Conservation (phyloP, 441 rosid species). For the Euphorbia schlechtendalii region DNA sequence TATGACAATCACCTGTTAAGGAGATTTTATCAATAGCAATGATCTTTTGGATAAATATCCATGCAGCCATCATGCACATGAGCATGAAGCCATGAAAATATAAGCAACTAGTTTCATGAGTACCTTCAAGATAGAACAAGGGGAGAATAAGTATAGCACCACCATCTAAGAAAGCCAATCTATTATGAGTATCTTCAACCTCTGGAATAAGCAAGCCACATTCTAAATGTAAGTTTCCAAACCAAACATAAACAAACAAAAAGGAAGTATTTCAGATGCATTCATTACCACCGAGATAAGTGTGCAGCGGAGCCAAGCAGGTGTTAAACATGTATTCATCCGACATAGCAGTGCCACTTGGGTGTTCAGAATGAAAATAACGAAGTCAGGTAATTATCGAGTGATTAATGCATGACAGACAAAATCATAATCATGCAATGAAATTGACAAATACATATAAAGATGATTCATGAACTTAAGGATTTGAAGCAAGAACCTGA, state of each 20-base stretch:
- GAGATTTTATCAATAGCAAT: background rate
- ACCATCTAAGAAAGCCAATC: constrained; percentile 73
- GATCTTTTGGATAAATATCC: background rate
- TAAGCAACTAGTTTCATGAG: background rate
- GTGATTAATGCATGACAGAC: background rate
- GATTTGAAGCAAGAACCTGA: background rate
- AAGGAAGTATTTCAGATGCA: background rate
- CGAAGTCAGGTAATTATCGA: background rate
- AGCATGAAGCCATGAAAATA: background rate
- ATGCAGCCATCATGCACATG: background rate
- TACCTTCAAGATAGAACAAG: constrained; percentile 81
- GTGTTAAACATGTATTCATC: constrained; percentile 58
- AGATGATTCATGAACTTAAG: background rate
- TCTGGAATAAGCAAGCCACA: constrained; percentile 33
- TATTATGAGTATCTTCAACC: constrained; percentile 75
- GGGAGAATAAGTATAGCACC: constrained; percentile 68
- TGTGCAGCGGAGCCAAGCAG: constrained; percentile 76
- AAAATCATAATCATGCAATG: background rate
- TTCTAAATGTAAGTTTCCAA: constrained; percentile 5
- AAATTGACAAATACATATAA: background rate
- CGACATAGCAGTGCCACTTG: constrained; percentile 26
- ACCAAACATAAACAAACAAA: background rate
- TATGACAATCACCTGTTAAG: background rate
- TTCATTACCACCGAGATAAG: constrained; percentile 84
- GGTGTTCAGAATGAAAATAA: background rate